Evolutionary conservation across 768 basidiomycete species (phyloP).

Genomic region (Serendipita sp.): DNA sequence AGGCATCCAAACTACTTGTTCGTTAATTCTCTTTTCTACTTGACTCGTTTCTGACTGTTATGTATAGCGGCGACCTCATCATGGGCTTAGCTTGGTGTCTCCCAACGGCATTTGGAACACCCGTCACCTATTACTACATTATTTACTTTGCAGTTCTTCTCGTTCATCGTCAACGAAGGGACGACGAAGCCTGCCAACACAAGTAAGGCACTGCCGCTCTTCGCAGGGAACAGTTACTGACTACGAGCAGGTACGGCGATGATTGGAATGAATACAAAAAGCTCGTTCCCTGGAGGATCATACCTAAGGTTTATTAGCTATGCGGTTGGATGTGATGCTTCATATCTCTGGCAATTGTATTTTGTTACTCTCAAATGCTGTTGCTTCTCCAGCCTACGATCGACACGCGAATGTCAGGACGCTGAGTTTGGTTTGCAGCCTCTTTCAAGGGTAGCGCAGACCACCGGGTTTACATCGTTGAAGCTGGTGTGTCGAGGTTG

Average conservation of each 20-base stretch:
- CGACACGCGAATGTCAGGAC: too few species aligned
- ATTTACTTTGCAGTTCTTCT: constrained; percentile 79
- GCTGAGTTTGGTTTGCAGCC: too few species aligned
- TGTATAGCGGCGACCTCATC: constrained; percentile 60
- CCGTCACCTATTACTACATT: constrained; percentile 92
- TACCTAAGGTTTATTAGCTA: constrained; percentile 62
- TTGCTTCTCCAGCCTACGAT: neutral
- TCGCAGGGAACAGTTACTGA: neutral
- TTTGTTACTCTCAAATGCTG: too few species aligned
- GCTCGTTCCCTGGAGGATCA: constrained; percentile 69
- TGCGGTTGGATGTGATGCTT: neutral
- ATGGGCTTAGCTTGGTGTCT: constrained; percentile 91
- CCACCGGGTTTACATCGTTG: too few species aligned
- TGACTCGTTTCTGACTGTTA: constrained; percentile 4
- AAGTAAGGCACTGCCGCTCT: constrained; percentile 39
- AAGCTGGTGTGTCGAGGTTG: too few species aligned
- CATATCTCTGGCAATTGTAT: too few species aligned
- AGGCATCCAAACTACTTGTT: constrained; percentile 87
- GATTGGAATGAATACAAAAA: constrained; percentile 88
- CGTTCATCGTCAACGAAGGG: constrained; percentile 75
- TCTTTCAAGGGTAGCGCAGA: too few species aligned
- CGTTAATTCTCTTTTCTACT: constrained; percentile 15
- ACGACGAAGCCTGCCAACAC: constrained; percentile 78
- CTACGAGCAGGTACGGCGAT: constrained; percentile 55
- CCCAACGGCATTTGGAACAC: constrained; percentile 80